phyloP scores from a whole-genome alignment of 805 yeast species.

The Kuraishia borneana region DNA sequence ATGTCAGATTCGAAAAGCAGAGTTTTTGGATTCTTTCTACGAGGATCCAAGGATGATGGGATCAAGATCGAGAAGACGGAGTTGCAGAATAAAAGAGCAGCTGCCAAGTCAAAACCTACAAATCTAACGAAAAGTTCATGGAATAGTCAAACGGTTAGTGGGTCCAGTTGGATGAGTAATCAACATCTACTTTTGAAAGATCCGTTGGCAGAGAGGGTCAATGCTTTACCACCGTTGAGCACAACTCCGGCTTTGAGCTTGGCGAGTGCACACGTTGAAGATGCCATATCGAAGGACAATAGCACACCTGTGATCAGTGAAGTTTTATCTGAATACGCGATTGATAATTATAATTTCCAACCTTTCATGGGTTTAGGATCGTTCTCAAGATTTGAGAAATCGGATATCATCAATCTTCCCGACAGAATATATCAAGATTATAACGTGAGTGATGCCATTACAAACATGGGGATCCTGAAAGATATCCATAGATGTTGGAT shows the following conservation, averaged over 20 bases:
- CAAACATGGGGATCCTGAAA: slow-evolving; percentile 76
- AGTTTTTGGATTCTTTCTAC: slow-evolving; percentile 1
- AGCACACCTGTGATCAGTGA: slow-evolving; percentile 46
- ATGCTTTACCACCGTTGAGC: slow-evolving; percentile 37
- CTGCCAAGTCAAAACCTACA: neutral
- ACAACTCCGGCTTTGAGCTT: slow-evolving; percentile 41
- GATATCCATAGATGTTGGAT: slow-evolving; percentile 82
- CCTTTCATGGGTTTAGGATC: slow-evolving; percentile 31
- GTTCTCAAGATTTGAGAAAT: slow-evolving; percentile 69
- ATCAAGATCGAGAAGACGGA: slow-evolving; percentile 3
- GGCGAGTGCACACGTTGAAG: slow-evolving; percentile 54
- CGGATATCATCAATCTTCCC: slow-evolving; percentile 61
- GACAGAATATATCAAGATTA: slow-evolving; percentile 69
- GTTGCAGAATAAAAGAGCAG: slow-evolving; percentile 3
- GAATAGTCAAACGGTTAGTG: neutral
- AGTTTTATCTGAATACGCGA: slow-evolving; percentile 44
- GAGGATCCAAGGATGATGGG: slow-evolving; percentile 1
- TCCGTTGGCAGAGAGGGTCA: slow-evolving; percentile 8
- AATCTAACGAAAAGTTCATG: neutral
- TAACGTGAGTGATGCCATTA: slow-evolving; percentile 50
- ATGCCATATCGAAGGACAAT: slow-evolving; percentile 46
- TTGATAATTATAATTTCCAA: slow-evolving; percentile 57
- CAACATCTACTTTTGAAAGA: slow-evolving; percentile 8
- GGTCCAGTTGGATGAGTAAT: neutral
- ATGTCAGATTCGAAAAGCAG: slow-evolving; percentile 2